Base-by-base conservation (phyloP, 1,284 basidiomycete genomes). In the Fomitopsis betulina region DNA sequence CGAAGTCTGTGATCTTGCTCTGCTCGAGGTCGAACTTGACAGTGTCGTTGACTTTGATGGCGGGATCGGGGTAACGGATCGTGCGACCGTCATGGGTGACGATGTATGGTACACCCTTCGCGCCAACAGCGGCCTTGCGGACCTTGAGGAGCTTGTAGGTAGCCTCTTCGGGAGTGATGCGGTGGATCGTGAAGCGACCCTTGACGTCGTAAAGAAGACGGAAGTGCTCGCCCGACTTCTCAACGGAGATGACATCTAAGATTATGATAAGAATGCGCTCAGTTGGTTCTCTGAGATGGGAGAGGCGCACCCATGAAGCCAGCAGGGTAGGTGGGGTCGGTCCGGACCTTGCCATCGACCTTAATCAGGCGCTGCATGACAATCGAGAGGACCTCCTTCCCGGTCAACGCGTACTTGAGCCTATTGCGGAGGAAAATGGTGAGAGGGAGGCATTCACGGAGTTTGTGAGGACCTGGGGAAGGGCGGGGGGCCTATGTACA, bases 71-170 rank as follows among this genome's bases (percentile, higher is more conserved):
- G 84, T 98, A 99, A 69, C 96, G 96, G 80, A 99, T 97, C 67
- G 96, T 99, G 73, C 96, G 94, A 62, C 97, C 96, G 73, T 99
- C 97, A 82, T 99, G 96, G 69, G 96, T 98, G 78, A 98, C 93
- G 68, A 99, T 82, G 83, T 96, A 89, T 58, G 96, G 97, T 57
- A 99, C 96, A 72, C 95, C 95, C 75, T 93, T 92, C 68, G 88
- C 85, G 65, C 97, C 96, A 68, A 99, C 80, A 67, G 94, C 93
- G 56, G 95, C 89, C 72, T 90, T 91, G 76, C 87, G 87, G 68
- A 99, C 96, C 79, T 99, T 99, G 76, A 93, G 85, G 72, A 99
- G 94, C 81, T 99, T 99, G 89, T 96, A 99, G 70, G 84, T 80
- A 55, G 96, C 94, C 79, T 99, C 96, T 81, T 99, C 97, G 55